Conservation (phyloP, 805 yeast genomes). For the Ogataea parapolymorpha region DNA sequence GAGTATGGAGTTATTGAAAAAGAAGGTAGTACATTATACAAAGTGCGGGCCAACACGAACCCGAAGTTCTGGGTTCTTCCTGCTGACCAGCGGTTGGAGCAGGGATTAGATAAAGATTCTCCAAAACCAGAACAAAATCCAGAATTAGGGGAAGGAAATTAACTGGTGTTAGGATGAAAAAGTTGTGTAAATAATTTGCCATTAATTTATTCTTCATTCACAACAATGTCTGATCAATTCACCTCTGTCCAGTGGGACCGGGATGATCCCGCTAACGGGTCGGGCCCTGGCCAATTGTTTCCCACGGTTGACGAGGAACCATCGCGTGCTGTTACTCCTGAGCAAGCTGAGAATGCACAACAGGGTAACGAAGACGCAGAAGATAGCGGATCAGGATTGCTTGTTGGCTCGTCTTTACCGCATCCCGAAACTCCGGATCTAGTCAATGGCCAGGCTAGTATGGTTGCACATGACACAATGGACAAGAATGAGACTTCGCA, state of each 20-base stretch:
- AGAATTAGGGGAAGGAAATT: conserved; percentile 7
- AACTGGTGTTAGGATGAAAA: conserved; percentile 9
- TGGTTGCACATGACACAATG: too few species aligned
- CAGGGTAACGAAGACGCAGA: conserved; percentile 7
- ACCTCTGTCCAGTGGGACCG: conserved; percentile 59
- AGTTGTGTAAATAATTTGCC: conserved; percentile 11
- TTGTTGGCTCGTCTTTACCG: conserved; percentile 3
- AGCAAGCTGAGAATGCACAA: conserved; percentile 1
- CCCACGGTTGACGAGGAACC: conserved; percentile 3
- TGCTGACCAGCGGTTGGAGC: conserved; percentile 41
- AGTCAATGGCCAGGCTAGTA: not conserved
- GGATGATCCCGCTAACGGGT: conserved; percentile 30
- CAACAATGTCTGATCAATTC: conserved; percentile 42
- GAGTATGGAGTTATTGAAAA: conserved; percentile 38
- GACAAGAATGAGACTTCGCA: too few species aligned
- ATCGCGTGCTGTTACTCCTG: not conserved
- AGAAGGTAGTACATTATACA: conserved; percentile 38
- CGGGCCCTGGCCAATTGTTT: not conserved
- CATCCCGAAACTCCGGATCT: conserved; percentile 8
- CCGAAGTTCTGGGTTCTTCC: conserved; percentile 72
- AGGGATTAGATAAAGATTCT: conserved; percentile 38
- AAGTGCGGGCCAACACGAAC: conserved; percentile 57
- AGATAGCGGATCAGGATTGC: conserved; percentile 7
- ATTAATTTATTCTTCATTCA: conserved; percentile 11
- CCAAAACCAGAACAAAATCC: conserved; percentile 11